Evolutionary conservation across 495 filamentous ascomycete species (phyloP), one percentile per base, ranked within the genome.

Genomic region (Tuber microsphaerosporum): DNA sequence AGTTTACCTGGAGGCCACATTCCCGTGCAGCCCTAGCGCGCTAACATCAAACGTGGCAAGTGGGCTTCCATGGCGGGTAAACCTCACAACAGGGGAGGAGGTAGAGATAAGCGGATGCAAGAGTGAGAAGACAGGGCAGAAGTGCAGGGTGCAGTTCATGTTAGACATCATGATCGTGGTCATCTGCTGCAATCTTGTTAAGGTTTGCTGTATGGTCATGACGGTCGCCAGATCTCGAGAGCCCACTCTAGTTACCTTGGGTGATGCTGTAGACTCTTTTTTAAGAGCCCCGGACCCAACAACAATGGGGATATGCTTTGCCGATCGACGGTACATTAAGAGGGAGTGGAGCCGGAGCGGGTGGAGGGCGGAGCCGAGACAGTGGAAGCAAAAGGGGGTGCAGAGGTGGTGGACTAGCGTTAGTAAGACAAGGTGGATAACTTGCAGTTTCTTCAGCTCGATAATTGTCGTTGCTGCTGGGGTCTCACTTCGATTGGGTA

Each of bases 211-310:
- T 9, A 81, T 87, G 61, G 74, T 84, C 4, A 45, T 77, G 39
- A 75, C 76, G 37, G 51, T 81, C 42, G 75, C 76, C 26, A 19
- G 78, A 73, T 70, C 74, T 5, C 74, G 84, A 19, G 76, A 83
- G 8, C 41, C 68, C 5, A 84, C 85, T 0, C 77, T 90, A 1
- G 80, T 87, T 1, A 89, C 86, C 0, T 70, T 88, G 1, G 88
- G 88, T 16, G 88, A 89, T 81, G 87, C 86, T 6, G 77, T 89
- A 16, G 78, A 82, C 1, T 86, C 84, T 2, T 89, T 88, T 74
- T 79, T 90, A 8, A 76, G 82, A 0, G 75, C 46, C 0, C 85
- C 85, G 1, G 87, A 88, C 73, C 61, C 70, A 6, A 79, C 77
- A 0, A 88, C 85, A 10, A 72, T 22, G 1, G 84, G 84, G 0